phyloP scores from a whole-genome alignment of 2,329 filamentous ascomycete species.

The Akanthomyces dipterigenus region DNA sequence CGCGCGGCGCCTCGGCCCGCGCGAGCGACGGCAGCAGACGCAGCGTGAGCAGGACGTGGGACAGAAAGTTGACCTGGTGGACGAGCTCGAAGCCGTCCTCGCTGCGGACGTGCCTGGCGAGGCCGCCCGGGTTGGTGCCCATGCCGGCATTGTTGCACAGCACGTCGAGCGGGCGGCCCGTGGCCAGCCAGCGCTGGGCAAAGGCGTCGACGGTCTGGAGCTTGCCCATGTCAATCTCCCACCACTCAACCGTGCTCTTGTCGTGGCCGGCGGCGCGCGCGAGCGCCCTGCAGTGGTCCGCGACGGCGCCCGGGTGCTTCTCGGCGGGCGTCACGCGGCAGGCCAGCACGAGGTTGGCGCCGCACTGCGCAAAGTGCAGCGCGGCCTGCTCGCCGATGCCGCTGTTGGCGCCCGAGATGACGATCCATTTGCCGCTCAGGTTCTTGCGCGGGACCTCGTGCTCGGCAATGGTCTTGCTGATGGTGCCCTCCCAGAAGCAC shows the following conservation, averaged over 20 bases:
- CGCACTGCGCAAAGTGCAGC: conserved; percentile 19
- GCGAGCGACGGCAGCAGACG: conserved; percentile 22
- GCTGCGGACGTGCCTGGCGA: conserved; percentile 13
- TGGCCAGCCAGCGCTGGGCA: conserved; percentile 20
- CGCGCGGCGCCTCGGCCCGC: conserved; percentile 18
- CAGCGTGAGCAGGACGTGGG: conserved; percentile 24
- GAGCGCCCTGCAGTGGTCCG: conserved; percentile 17
- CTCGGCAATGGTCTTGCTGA: conserved; percentile 6
- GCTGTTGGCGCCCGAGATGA: conserved; percentile 17
- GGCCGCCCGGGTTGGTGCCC: conserved; percentile 14
- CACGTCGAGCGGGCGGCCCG: conserved; percentile 20
- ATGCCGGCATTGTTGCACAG: conserved; percentile 26
- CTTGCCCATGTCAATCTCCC: conserved; percentile 20
- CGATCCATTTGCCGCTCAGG: conserved; percentile 14
- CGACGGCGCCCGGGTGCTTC: conserved; percentile 18
- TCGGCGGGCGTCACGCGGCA: conserved; percentile 20
- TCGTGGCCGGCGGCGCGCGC: conserved; percentile 13
- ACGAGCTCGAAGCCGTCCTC: conserved; percentile 25
- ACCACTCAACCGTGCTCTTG: conserved; percentile 20
- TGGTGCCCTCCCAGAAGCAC: conserved; percentile 8
- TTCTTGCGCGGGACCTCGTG: conserved; percentile 8
- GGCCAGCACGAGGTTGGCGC: conserved; percentile 22
- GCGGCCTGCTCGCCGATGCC: conserved; percentile 23
- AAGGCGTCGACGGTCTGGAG: conserved; percentile 22
- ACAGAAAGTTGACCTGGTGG: conserved; percentile 27